phyloP scores from a whole-genome alignment of 768 basidiomycete genomes.

The Podaxis rugospora region DNA sequence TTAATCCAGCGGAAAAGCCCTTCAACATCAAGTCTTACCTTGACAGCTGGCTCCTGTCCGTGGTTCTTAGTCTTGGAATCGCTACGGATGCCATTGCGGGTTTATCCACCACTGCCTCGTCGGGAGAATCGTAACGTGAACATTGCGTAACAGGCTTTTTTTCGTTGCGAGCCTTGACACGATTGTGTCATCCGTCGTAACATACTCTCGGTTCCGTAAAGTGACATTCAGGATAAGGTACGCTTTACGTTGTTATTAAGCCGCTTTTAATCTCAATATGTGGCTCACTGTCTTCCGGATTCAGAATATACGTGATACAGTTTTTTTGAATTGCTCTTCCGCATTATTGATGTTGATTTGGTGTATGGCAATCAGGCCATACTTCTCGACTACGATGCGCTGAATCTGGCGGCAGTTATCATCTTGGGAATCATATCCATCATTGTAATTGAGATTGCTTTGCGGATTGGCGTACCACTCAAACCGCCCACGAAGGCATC shows the following conservation, averaged over 20 bases:
- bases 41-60: not conserved
- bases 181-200: not conserved
- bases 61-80: not conserved
- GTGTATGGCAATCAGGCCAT: too few relatives aligned
- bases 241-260: not conserved
- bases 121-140: not conserved
- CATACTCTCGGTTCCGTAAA: not conserved
- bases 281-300: too few relatives aligned
- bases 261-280: not conserved
- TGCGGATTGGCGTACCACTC: not conserved
- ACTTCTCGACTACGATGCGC: not conserved
- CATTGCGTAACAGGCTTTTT: not conserved
- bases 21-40: slow-evolving; percentile 3
- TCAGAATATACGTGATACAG: not conserved
- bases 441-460: not conserved
- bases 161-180: not conserved
- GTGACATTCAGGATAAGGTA: not conserved
- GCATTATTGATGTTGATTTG: not conserved
- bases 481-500: not conserved
- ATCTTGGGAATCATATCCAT: not conserved
- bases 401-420: not conserved
- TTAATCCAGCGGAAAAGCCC: not conserved
- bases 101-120: too few relatives aligned
- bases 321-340: not conserved
- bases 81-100: not conserved